Evolutionary conservation across 2,329 filamentous ascomycete species (phyloP).

Genomic region (Aspergillus jensenii): DNA sequence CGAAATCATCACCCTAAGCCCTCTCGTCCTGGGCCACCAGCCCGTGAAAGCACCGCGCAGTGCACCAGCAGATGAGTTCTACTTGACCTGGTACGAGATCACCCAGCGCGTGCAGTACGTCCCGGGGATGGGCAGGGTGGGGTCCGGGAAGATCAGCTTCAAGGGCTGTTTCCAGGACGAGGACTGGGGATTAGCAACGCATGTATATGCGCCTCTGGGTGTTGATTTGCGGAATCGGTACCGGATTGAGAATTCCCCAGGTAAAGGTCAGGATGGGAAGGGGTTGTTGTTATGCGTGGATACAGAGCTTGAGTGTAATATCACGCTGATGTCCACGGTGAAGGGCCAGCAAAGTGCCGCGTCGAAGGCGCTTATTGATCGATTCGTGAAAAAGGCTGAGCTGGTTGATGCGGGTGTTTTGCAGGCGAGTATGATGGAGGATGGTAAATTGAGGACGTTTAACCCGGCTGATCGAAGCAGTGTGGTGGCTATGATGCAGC

Average conservation of each 20-base stretch:
- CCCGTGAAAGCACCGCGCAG: conserved; percentile 66
- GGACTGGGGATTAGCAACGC: conserved; percentile 72
- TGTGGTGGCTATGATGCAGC: neutral
- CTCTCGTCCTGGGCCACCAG: conserved; percentile 71
- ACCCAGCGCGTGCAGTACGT: conserved; percentile 76
- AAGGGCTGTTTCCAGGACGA: conserved; percentile 78
- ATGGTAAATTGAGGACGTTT: conserved; percentile 5
- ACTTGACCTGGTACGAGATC: conserved; percentile 74
- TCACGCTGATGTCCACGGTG: conserved; percentile 73
- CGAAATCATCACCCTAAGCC: conserved; percentile 86
- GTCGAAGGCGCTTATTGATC: conserved; percentile 68
- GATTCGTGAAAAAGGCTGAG: conserved; percentile 56
- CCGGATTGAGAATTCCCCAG: conserved; percentile 71
- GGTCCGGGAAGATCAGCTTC: conserved; percentile 70
- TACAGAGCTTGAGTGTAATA: conserved; percentile 77
- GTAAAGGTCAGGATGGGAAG: conserved; percentile 66
- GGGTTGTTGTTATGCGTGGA: conserved; percentile 85
- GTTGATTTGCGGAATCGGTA: conserved; percentile 77
- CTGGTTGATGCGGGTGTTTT: conserved; percentile 28
- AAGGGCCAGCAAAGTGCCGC: conserved; percentile 79
- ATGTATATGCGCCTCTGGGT: conserved; percentile 79
- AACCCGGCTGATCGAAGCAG: conserved; percentile 2
- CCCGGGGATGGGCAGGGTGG: conserved; percentile 57
- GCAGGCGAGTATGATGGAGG: neutral
- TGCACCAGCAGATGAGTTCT: conserved; percentile 68